Conservation (phyloP, 108 stramenopile genomes). For the Fragilariopsis cylindrus region DNA sequence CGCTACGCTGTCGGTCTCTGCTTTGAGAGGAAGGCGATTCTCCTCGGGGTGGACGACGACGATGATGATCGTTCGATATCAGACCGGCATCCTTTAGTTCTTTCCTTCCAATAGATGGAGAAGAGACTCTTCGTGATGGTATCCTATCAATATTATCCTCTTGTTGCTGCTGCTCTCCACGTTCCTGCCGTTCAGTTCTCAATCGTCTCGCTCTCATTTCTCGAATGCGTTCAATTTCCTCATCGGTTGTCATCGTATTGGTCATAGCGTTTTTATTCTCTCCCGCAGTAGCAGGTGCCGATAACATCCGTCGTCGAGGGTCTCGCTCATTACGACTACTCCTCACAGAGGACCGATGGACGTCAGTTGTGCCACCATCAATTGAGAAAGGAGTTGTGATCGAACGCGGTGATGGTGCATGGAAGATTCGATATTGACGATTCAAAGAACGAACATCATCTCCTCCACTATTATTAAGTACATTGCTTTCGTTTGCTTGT, state of each 20-base stretch:
- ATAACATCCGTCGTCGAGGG: neutral
- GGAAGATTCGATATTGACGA: neutral
- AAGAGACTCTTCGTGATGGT: neutral
- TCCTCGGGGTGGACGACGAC: conserved; percentile 3
- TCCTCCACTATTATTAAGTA: no score
- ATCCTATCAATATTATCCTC: neutral
- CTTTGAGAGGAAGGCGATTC: neutral
- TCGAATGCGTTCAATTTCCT: conserved; percentile 43
- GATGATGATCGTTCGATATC: conserved; percentile 12
- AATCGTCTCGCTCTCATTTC: conserved; percentile 33
- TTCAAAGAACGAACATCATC: neutral
- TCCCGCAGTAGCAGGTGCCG: neutral
- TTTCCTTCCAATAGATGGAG: conserved; percentile 18
- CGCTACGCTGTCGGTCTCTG: conserved; percentile 2
- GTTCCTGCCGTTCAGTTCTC: conserved; percentile 22
- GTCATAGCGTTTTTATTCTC: neutral
- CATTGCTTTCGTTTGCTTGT: no score
- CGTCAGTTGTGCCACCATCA: neutral
- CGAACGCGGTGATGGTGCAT: no score
- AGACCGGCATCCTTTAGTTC: conserved; percentile 23
- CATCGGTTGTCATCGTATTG: conserved; percentile 12
- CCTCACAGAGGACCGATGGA: neutral
- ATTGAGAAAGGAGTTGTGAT: no score
- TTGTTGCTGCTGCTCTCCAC: conserved; percentile 8
- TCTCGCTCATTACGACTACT: neutral